Base-by-base conservation (phyloP, 345 rosid species). In the Aurinia saxatilis region DNA sequence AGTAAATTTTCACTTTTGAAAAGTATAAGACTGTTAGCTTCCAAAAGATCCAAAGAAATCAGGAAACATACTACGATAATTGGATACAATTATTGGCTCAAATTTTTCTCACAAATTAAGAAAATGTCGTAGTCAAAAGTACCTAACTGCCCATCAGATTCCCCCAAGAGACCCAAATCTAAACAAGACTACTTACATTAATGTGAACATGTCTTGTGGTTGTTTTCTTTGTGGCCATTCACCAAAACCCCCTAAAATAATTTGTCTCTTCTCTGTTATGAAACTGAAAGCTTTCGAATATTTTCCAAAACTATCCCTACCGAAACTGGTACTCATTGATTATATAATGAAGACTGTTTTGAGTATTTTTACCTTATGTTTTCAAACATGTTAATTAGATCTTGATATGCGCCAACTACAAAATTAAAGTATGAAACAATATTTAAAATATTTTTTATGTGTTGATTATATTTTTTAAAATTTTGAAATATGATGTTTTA, bases 141-240 rank as follows among this genome's bases (percentile, higher is more conserved):
- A 53, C 50, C 67, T 52, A 69, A 44, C 8, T 30, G 17, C 48
- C 54, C 60, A 46, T 60, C 35, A 60, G 17, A 42, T 68, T 59
- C 52, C 27, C 19, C 49, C 18, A 23, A 57, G 56, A 57, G 72
- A 49, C 37, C 58, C 65, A 38, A 41, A 50, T 12, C 51, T 44
- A 37, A 61, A 70, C 35, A 53, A 46, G 33, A 29, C 68, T 37
- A 38, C 30, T 39, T 53, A 10, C 63, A 61, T 37, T 53, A 70
- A 47, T 47, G 51, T 62, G 63, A 69, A 54, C 56, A 69, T 54
- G 36, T 61, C 36, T 31, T 62, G 67, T 60, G 61, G 62, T 48
- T 36, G 18, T 68, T 21, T 25, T 49, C 51, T n/a, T 58, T 31
- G 48, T 41, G 50, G 63, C 65, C 50, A 56, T 58, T 31, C 72